Percentiles rank a stretch among this genome's conserved stretches.
These are phyloP conservation scores for Malania oleifera DNA, from an alignment of 164 flowering plant genomes.

Conservation along the genomic window DNA sequence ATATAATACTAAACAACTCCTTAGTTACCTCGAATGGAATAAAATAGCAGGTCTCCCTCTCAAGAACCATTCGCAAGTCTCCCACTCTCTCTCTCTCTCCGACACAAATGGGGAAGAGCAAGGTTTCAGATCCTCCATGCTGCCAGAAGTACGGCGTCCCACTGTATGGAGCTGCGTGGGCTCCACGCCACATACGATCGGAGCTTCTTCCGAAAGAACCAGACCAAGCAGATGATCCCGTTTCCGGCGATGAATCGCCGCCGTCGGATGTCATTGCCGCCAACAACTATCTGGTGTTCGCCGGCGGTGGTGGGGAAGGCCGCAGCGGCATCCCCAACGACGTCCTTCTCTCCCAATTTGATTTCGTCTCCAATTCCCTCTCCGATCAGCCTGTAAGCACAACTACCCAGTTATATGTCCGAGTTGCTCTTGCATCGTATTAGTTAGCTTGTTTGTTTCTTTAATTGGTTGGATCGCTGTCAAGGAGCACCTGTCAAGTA, in stretches of 20 bases:
- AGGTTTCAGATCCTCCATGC: constrained; percentile 17
- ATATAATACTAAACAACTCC: no score
- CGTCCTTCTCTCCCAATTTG: constrained; percentile 49
- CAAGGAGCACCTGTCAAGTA: no score
- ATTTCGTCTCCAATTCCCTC: constrained; percentile 52
- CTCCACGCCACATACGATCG: constrained; percentile 12
- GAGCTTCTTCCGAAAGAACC: background rate
- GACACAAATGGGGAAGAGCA: constrained; percentile 17
- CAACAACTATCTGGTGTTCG: constrained; percentile 35
- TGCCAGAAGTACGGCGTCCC: constrained; percentile 38
- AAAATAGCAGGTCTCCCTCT: background rate
- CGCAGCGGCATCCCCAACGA: constrained; percentile 79
- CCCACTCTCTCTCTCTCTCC: background rate
- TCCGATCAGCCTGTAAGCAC: constrained; percentile 61
- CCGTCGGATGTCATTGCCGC: background rate
- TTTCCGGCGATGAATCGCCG: constrained; percentile 9
- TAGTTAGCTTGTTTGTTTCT: no score
- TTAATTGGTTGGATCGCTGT: no score
- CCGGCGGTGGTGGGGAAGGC: constrained; percentile 96
- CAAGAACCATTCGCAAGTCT: background rate
- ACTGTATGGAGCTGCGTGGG: constrained; percentile 34
- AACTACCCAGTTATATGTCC: no score
- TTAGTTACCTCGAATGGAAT: no score
- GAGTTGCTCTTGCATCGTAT: no score
- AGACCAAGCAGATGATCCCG: constrained; percentile 9